These are phyloP conservation scores for Torrubiella hemipterigena DNA, from an alignment of 2,329 filamentous ascomycete genomes.

Conservation along the genomic window DNA sequence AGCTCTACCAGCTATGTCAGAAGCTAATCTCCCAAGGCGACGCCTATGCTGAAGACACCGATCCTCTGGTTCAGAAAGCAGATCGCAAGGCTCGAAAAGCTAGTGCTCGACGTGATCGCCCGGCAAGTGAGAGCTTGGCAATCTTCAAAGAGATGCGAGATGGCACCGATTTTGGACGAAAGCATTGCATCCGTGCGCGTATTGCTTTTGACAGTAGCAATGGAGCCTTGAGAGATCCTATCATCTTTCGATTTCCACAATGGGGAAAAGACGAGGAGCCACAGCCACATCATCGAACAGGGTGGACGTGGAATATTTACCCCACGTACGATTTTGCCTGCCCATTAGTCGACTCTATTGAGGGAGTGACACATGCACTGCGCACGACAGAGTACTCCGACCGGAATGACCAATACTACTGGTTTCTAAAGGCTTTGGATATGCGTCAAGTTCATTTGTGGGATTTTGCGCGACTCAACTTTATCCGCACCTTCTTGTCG, in stretches of 20 bases:
- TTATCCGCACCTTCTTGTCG: conserved; percentile 69
- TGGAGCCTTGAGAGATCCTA: conserved; percentile 80
- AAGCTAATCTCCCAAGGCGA: conserved; percentile 69
- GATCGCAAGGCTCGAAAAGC: conserved; percentile 68
- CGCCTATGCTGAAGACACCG: conserved; percentile 81
- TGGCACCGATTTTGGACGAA: conserved; percentile 58
- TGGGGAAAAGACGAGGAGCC: conserved; percentile 32
- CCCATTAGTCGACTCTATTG: conserved; percentile 66
- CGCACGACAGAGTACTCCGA: conserved; percentile 81
- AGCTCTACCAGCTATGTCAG: conserved; percentile 68
- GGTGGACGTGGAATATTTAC: conserved; percentile 71
- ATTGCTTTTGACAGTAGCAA: conserved; percentile 78
- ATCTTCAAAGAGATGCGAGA: conserved; percentile 81
- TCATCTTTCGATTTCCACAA: conserved; percentile 76
- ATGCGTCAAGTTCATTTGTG: conserved; percentile 71
- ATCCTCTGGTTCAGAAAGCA: conserved; percentile 68
- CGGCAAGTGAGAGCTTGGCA: conserved; percentile 63
- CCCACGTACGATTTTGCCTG: conserved; percentile 81
- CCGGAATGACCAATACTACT: conserved; percentile 75
- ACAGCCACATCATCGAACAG: conserved; percentile 61
- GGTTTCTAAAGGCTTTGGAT: conserved; percentile 65
- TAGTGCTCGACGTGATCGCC: conserved; percentile 60
- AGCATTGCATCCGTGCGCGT: conserved; percentile 81
- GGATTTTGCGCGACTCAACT: conserved; percentile 79
- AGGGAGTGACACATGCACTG: conserved; percentile 74